Conservation (phyloP, 2,329 filamentous ascomycete species). For the Rachicladosporium sp. region DNA sequence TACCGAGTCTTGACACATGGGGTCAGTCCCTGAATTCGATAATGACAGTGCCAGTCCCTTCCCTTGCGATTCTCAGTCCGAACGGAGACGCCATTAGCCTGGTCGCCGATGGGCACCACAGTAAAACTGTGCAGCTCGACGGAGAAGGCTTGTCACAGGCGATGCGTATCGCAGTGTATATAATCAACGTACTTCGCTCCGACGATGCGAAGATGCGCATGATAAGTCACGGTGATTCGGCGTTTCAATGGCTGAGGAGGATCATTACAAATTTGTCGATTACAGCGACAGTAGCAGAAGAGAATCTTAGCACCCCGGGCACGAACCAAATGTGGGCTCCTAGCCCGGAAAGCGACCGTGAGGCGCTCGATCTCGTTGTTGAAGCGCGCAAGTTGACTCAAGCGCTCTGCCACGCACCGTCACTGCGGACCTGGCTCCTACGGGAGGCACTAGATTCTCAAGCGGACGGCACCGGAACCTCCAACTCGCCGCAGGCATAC, state of each 20-base stretch:
- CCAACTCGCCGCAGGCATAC: slow-evolving; percentile 21
- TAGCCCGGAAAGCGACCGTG: slow-evolving; percentile 35
- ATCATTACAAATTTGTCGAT: slow-evolving; percentile 36
- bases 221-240: slow-evolving; percentile 17
- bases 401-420: neutral
- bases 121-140: slow-evolving; percentile 34
- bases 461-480: neutral
- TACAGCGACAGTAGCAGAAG: slow-evolving; percentile 46
- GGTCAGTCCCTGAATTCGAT: slow-evolving; percentile 46
- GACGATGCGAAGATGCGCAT: slow-evolving; percentile 20
- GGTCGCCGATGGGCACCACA: slow-evolving; percentile 28
- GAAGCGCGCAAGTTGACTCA: slow-evolving; percentile 36
- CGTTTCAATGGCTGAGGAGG: slow-evolving; percentile 14
- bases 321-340: slow-evolving; percentile 42
- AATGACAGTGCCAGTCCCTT: slow-evolving; percentile 43
- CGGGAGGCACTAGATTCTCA: slow-evolving; percentile 1
- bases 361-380: slow-evolving; percentile 41
- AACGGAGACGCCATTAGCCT: slow-evolving; percentile 61
- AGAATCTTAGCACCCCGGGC: slow-evolving; percentile 46
- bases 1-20: slow-evolving; percentile 47
- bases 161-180: slow-evolving; percentile 63
- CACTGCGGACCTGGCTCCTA: neutral
- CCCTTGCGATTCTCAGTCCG: slow-evolving; percentile 61
- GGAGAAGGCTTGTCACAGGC: slow-evolving; percentile 58
- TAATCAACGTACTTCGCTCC: slow-evolving; percentile 43